Percentiles rank a stretch among this genome's conserved stretches.
Conservation (phyloP, 2,329 filamentous ascomycete species). For the Sporothrix globosa region DNA sequence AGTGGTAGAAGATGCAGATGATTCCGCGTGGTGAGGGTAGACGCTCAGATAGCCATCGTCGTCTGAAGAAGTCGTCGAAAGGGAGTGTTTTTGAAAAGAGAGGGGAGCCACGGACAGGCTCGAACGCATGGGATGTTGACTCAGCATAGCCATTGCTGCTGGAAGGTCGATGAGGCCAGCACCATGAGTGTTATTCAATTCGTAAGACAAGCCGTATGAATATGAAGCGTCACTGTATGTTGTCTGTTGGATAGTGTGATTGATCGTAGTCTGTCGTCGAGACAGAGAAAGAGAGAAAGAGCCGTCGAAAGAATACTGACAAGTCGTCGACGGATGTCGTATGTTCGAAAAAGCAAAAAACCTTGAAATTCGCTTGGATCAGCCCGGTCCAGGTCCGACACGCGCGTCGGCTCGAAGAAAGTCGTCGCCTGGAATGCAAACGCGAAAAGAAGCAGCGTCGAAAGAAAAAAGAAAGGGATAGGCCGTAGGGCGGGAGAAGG, state of each 20-base stretch:
- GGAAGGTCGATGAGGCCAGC: constrained; percentile 23
- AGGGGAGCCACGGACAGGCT: constrained; percentile 66
- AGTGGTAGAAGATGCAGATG: constrained; percentile 62
- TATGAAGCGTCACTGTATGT: background rate
- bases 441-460: constrained; percentile 19
- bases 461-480: constrained; percentile 1
- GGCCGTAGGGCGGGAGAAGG: constrained; percentile 5
- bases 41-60: constrained; percentile 45
- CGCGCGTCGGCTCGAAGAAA: constrained; percentile 26
- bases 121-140: constrained; percentile 54
- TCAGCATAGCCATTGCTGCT: constrained; percentile 54
- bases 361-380: background rate
- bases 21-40: constrained; percentile 64
- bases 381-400: background rate
- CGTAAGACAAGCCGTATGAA: background rate
- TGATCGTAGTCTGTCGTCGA: constrained; percentile 8
- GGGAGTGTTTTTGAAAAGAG: constrained; percentile 52
- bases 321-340: constrained; percentile 12
- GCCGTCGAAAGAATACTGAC: background rate
- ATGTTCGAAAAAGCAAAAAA: background rate
- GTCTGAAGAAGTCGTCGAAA: constrained; percentile 38
- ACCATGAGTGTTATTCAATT: constrained; percentile 33
- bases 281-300: background rate
- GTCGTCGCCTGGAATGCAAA: constrained; percentile 28
- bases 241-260: background rate